Base-by-base conservation (phyloP, 2,329 filamentous ascomycete species). In the Dothideomycetes sp. region DNA sequence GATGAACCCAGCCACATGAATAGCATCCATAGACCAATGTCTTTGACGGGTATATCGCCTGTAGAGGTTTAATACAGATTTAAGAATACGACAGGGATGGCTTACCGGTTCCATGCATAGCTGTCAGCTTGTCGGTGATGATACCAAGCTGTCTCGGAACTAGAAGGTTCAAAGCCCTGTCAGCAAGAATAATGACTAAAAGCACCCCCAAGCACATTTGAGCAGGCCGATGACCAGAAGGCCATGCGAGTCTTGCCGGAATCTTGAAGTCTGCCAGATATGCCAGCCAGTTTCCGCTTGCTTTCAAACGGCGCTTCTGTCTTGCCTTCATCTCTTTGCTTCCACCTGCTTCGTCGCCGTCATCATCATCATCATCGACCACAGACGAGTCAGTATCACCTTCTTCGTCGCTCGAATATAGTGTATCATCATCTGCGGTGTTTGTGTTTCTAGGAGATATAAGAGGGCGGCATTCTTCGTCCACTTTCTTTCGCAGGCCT, bases 111-210 rank as follows among this genome's bases (percentile, higher is more conserved):
- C 66, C 60, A 29, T 70, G 67, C 24, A 53, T 58, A 7, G 68
- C 65, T 20, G 69, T 69, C 16, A 93, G 64, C 45, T 74, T 74
- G 52, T 91, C 77, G 48, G 84, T 80, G 47, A 94, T 78, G 44
- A 84, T 76, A 48, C 85, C 86, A 22, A 89, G 75, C 55, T 91
- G 84, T 15, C 82, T 74, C n/a, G 86, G 86, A 22, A 86, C 76
- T 29, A 93, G 64, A 11, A 94, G 67, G 51, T 87, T 84, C 35
- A 93, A 65, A 4, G 74, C 74, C 48, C 88, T 85, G 41, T 79
- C 74, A 37, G 70, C 65, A n/a, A 87, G 58, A 16, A 91, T 67
- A 49, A 82, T 82, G 1, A 83, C 30, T 0, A 73, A 72, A 31
- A 91, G 79, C 4, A 83, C 67, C 9, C 73, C 63, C 15, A 83